phyloP scores from a whole-genome alignment of 306 rosid genomes.

The Castanea mollissima region DNA sequence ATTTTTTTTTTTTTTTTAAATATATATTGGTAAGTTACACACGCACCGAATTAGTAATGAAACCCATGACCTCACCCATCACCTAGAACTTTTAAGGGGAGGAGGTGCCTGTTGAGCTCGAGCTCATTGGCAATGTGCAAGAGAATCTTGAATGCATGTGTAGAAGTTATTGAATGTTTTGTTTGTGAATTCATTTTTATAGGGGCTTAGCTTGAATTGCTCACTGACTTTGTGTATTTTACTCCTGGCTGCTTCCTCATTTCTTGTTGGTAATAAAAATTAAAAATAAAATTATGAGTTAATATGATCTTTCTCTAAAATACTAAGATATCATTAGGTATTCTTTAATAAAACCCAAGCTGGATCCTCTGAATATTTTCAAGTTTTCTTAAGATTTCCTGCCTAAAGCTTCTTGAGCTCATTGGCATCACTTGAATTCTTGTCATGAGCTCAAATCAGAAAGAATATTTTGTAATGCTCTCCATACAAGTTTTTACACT shows the following conservation, averaged over 20 bases:
- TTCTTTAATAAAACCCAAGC: background rate
- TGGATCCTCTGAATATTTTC: background rate
- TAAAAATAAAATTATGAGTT: background rate
- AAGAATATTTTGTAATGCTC: background rate
- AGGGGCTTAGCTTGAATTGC: background rate
- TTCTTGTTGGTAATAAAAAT: background rate
- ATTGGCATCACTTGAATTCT: slow-evolving; percentile 11
- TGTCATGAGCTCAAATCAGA: background rate
- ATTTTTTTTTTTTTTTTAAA: background rate
- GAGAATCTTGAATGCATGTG: background rate
- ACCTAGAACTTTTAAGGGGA: too few species aligned
- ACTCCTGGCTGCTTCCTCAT: background rate
- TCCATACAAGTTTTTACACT: background rate
- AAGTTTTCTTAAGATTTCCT: background rate
- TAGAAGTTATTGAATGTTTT: background rate
- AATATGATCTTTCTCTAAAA: background rate
- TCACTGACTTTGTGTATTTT: background rate
- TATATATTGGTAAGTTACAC: too few species aligned
- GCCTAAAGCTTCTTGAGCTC: background rate
- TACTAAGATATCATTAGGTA: background rate
- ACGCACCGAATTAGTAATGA: too few species aligned
- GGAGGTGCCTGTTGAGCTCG: too few species aligned
- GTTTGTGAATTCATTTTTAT: background rate
- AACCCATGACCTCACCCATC: too few species aligned
- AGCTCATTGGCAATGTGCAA: background rate